Base-by-base conservation (phyloP, 23 red algal species). In the Gracilariopsis chorda region DNA sequence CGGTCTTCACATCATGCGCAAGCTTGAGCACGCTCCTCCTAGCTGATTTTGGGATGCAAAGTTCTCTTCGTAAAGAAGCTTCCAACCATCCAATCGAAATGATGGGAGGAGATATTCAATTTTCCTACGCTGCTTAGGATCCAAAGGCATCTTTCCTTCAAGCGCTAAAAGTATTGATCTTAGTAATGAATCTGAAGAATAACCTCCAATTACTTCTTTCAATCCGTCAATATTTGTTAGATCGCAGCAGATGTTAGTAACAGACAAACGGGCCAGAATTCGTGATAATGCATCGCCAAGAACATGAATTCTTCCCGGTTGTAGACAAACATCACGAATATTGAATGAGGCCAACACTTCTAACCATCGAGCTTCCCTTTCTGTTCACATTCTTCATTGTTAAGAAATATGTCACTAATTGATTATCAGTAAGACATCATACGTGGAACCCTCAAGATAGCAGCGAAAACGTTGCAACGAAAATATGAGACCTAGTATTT, bases 281-380 rank as follows among this genome's bases (percentile, higher is more conserved):
- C 49, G 14, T 16, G 69, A 75, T 46, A 39, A 46, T 43, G 69
- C 41, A 39, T 75, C 8, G 8, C 69, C 7, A 8, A 75, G 39
- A 4, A 75, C 69, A 39, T 75, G 69, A 75, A 75, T 75, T 46
- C 41, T 75, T 46, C 69, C 69, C 33, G 69, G 69, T 37, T 75
- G 33, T 39, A 75, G 69, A 6, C 21, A 39, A 23, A 75, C 43
- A 37, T 27, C 4, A 75, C 33, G 43, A 37, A 75, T 75, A 39
- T 6, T 37, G 41, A 46, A 75, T 27, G 24, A 39, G 43, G 29
- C 69, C 21, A 75, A 39, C 24, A 39, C 43, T 46, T 75, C 69
- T 37, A 46, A 46, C 69, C 69, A 75, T 37, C 69, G 32, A 7
- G 32, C 41, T 46, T 75, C 69, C 27, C 39, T 39, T 37, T n/a